Evolutionary conservation across 345 rosid species (phyloP).

Genomic region (Eutrema heterophyllum): DNA sequence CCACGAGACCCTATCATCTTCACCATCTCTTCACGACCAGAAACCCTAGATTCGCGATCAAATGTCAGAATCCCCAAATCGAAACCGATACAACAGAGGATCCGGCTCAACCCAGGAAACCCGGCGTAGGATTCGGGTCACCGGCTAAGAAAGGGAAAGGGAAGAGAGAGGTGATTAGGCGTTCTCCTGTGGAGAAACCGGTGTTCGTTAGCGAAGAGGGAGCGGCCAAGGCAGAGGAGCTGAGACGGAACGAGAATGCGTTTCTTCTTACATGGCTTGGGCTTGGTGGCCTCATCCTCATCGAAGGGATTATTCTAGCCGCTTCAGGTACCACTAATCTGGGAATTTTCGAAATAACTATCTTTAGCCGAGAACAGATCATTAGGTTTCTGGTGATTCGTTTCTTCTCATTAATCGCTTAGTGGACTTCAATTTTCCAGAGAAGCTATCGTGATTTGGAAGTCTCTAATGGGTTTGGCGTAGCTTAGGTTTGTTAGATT

Average conservation of each 20-base stretch:
- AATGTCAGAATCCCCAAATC: slow-evolving; percentile 39
- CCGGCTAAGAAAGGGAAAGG: slow-evolving; percentile 41
- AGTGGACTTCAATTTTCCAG: no score
- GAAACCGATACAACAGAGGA: slow-evolving; percentile 41
- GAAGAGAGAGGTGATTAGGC: slow-evolving; percentile 52
- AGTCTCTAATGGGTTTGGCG: no score
- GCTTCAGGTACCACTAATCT: slow-evolving; percentile 52
- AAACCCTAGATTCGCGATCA: slow-evolving; percentile 37
- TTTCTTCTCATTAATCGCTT: no score
- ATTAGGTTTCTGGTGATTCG: no score
- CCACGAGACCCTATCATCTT: slow-evolving; percentile 28
- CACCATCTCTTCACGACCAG: slow-evolving; percentile 21
- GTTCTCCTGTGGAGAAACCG: slow-evolving; percentile 67
- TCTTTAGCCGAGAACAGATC: no score
- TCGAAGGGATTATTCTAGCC: slow-evolving; percentile 66
- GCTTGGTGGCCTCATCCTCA: slow-evolving; percentile 63
- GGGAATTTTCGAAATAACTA: no score
- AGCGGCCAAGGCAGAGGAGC: slow-evolving; percentile 53
- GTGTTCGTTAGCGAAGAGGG: slow-evolving; percentile 45
- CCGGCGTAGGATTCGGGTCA: slow-evolving; percentile 63
- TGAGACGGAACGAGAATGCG: slow-evolving; percentile 66
- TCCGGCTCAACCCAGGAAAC: slow-evolving; percentile 36
- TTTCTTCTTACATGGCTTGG: slow-evolving; percentile 88
- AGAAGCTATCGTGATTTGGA: no score
- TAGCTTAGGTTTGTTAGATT: not conserved